Percentiles rank a stretch among this genome's conserved stretches.
Conservation (phyloP, 2,329 filamentous ascomycete genomes). For the Aureobasidium melanogenum region DNA sequence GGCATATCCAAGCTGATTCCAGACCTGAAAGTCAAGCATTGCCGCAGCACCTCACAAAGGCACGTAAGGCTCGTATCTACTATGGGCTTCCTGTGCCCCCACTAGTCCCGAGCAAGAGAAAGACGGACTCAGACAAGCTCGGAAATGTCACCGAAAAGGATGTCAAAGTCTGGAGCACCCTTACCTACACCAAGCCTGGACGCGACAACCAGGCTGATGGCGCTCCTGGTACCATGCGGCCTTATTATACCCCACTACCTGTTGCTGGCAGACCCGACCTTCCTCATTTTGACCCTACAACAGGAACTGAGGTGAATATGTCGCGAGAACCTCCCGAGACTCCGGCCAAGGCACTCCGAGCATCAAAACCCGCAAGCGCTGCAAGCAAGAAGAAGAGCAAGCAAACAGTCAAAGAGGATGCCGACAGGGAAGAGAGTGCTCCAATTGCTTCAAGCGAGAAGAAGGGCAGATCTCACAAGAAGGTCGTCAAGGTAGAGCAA, state of each 20-base stretch:
- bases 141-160: not conserved
- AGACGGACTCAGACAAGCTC: not conserved
- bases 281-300: not conserved
- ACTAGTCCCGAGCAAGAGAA: not conserved
- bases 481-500: not conserved
- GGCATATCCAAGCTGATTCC: slow-evolving; percentile 10
- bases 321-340: not conserved
- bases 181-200: not conserved
- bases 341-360: not conserved
- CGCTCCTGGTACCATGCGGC: not conserved
- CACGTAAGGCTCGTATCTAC: slow-evolving; percentile 17
- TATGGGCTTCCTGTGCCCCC: slow-evolving; percentile 17
- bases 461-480: not conserved
- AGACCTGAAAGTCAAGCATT: slow-evolving; percentile 18
- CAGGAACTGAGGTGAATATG: not conserved
- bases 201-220: not conserved
- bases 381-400: not conserved
- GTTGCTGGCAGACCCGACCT: not conserved
- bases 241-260: not conserved
- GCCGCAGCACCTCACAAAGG: slow-evolving; percentile 22
- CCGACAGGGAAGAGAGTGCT: not conserved
- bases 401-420: not conserved
- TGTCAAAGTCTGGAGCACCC: not conserved
- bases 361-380: not conserved
- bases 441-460: not conserved